Base-by-base conservation (phyloP, 2,329 filamentous ascomycete species). In the Talaromyces sp. region DNA sequence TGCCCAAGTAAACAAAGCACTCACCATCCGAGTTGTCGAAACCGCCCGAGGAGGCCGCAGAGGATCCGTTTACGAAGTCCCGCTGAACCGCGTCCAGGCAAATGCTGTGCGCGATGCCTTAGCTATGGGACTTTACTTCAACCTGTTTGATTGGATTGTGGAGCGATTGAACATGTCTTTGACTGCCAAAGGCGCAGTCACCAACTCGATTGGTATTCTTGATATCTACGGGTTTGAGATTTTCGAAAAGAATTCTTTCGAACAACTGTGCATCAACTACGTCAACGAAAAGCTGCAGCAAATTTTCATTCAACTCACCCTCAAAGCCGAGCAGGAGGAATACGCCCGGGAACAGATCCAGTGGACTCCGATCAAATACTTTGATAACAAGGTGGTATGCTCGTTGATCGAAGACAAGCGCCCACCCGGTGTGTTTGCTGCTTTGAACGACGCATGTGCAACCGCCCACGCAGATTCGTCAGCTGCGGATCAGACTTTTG, bases 161-260 rank as follows among this genome's bases (percentile, higher is more conserved):
- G 86, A 89, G 69, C 89, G 95, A 67, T 88, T 98, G 67, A 98
- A 98, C 77, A 85, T 88, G 66, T 96, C 93, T 4, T 79, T 98
- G 63, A 88, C 91, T 74, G 90, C 93, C 22, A 85, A 88, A 65
- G 89, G 91, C 55, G 79, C 85, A 0, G 85, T 93, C 3, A 80
- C 86, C 49, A 95, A 97, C 74, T 91, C 91, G 2, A 95, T 99
- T 67, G 95, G 95, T 72, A 98, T 99, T 72, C 83, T 99, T 67
- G 95, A 99, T 82, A 99, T 99, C 68, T 99, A 99, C 74, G 95
- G 95, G 2, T 99, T 99, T 71, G 95, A 99, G 74, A 99, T 99
- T 68, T 99, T 99, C 68, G 95, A 99, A 74, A 95, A 93, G 80
- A 99, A 99, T 80, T 97, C 91, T 66, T 99, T 99, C 71, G 95